Evolutionary conservation across 129 eudicot species (phyloP).

Genomic region (Tagetes erecta): DNA sequence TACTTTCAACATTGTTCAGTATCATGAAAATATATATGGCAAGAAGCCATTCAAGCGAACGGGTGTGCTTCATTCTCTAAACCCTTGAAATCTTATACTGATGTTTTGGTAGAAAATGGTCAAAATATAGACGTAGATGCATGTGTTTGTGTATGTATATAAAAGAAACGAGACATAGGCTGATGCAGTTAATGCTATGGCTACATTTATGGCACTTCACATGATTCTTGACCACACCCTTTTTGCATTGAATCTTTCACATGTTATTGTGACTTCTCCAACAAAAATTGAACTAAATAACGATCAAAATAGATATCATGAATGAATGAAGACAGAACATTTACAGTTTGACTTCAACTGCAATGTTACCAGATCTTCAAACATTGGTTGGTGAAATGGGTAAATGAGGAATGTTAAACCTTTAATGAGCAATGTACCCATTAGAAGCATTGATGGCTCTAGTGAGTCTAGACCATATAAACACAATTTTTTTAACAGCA

Average conservation of each 20-base stretch:
- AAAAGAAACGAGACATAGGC: slow-evolving; percentile 3
- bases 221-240: slow-evolving; percentile 59
- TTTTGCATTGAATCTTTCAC: slow-evolving; percentile 47
- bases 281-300: slow-evolving; percentile 11
- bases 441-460: slow-evolving; percentile 15
- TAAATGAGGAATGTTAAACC: background rate
- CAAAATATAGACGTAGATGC: slow-evolving; percentile 12
- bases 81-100: background rate
- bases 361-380: background rate
- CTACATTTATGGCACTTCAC: slow-evolving; percentile 70
- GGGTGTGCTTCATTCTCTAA: slow-evolving; percentile 37
- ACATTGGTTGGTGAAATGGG: slow-evolving; percentile 13
- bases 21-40: slow-evolving; percentile 36
- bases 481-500: no score
- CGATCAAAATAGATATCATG: background rate
- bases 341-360: background rate
- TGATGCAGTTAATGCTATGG: slow-evolving; percentile 36
- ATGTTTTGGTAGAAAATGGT: slow-evolving; percentile 8
- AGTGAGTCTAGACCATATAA: background rate
- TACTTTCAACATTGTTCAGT: slow-evolving; percentile 35
- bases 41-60: slow-evolving; percentile 30
- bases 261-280: slow-evolving; percentile 36
- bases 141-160: background rate
- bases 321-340: background rate
- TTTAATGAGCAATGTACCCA: slow-evolving; percentile 6